These are phyloP conservation scores for Alternaria postmessia DNA, from an alignment of 2,329 filamentous ascomycete species.

Conservation along the genomic window DNA sequence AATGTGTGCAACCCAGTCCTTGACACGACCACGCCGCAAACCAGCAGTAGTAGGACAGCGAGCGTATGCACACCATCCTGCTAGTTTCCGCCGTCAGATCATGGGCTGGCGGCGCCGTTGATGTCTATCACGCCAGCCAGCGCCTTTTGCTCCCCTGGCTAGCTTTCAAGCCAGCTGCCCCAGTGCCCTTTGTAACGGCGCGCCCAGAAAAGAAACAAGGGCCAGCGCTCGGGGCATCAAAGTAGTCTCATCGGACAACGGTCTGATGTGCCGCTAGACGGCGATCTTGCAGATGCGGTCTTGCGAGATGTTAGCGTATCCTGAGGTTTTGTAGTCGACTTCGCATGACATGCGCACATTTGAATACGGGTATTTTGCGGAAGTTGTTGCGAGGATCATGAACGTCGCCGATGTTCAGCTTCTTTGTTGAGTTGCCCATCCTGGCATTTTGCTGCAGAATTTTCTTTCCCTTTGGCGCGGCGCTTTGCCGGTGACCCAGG, in stretches of 20 bases:
- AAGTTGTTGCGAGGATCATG: not conserved
- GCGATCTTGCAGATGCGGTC: slow-evolving; percentile 35
- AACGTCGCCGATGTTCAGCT: slow-evolving; percentile 4
- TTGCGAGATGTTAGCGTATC: slow-evolving; percentile 31
- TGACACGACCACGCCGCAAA: slow-evolving; percentile 36
- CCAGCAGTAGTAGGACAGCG: slow-evolving; percentile 27
- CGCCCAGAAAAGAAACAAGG: slow-evolving; percentile 21
- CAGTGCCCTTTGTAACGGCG: slow-evolving; percentile 21
- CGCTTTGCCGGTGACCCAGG: slow-evolving; percentile 14
- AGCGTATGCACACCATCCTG: slow-evolving; percentile 34
- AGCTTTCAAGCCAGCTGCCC: slow-evolving; percentile 22
- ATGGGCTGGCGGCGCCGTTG: slow-evolving; percentile 30
- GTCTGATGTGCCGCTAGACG: slow-evolving; percentile 36
- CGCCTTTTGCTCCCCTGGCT: slow-evolving; percentile 29
- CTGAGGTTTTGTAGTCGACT: slow-evolving; percentile 4
- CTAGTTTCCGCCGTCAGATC: slow-evolving; percentile 50
- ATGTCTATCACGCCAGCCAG: slow-evolving; percentile 30
- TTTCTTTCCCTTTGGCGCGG: slow-evolving; percentile 14
- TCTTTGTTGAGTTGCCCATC: slow-evolving; percentile 17
- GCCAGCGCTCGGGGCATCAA: slow-evolving; percentile 9
- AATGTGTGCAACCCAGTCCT: slow-evolving; percentile 29
- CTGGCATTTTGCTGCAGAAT: slow-evolving; percentile 10
- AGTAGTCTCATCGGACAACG: slow-evolving; percentile 30
- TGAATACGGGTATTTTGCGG: not conserved
- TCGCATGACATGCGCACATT: not conserved